phyloP scores from a whole-genome alignment of 2,329 filamentous ascomycete genomes.

The Trichoderma sp. region DNA sequence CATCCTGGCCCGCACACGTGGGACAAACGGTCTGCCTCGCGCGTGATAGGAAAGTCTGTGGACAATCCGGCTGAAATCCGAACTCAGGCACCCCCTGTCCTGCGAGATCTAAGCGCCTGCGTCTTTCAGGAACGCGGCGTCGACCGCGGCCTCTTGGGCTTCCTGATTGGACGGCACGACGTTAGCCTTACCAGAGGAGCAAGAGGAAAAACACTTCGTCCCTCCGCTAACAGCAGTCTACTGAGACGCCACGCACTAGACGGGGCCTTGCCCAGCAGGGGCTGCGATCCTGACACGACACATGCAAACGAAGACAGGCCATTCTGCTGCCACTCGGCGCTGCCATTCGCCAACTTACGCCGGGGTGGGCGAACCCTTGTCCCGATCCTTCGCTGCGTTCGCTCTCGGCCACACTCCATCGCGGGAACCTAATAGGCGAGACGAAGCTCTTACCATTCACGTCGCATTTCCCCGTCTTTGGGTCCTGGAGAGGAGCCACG shows the following conservation, averaged over 20 bases:
- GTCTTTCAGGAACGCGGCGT: constrained; percentile 3
- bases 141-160: neutral
- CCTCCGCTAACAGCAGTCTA: constrained; percentile 10
- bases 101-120: constrained; percentile 22
- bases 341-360: constrained; percentile 4
- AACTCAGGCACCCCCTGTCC: constrained; percentile 12
- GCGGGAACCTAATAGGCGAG: constrained; percentile 18
- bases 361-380: constrained; percentile 2
- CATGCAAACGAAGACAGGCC: constrained; percentile 9
- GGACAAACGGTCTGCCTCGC: neutral
- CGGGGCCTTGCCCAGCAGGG: constrained; percentile 17
- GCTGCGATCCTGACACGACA: neutral
- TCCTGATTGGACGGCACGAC: constrained; percentile 11
- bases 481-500: neutral
- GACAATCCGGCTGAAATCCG: constrained; percentile 26
- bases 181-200: constrained; percentile 5
- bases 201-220: neutral
- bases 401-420: neutral
- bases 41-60: constrained; percentile 9
- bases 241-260: constrained; percentile 24
- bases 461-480: constrained; percentile 10
- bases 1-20: constrained; percentile 1
- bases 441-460: constrained; percentile 13
- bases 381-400: constrained; percentile 19
- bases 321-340: neutral